These are phyloP conservation scores for Rhizophora mangle DNA, from an alignment of 345 rosid species.

Conservation along the genomic window DNA sequence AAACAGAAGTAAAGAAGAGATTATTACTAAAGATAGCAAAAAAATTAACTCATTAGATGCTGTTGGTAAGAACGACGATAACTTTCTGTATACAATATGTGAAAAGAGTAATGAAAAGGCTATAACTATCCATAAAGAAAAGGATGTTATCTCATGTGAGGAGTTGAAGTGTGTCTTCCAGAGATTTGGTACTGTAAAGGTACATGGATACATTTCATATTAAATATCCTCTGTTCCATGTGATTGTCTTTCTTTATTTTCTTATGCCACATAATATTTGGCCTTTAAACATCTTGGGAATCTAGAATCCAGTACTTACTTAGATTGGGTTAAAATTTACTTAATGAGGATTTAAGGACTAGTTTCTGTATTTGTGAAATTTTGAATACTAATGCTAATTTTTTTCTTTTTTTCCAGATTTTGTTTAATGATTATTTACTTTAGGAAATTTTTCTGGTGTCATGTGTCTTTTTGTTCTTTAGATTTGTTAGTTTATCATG, in stretches of 20 bases:
- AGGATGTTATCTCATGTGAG: not conserved
- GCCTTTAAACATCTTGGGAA: not conserved
- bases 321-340: not conserved
- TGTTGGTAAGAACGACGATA: not conserved
- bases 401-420: not conserved
- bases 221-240: not conserved
- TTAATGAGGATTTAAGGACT: not conserved
- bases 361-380: not conserved
- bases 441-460: not conserved
- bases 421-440: not conserved
- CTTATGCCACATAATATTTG: not conserved
- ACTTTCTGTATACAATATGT: not conserved
- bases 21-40: not conserved
- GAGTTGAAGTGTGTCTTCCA: constrained; percentile 8
- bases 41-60: not conserved
- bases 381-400: not conserved
- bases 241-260: not conserved
- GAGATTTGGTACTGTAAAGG: constrained; percentile 18
- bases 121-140: not conserved
- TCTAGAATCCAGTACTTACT: not conserved
- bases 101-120: not conserved
- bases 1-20: too few relatives aligned
- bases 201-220: not conserved
- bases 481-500: not conserved
- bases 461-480: not conserved